phyloP scores from a whole-genome alignment of 345 rosid genomes.

The Carallia pectinifolia region DNA sequence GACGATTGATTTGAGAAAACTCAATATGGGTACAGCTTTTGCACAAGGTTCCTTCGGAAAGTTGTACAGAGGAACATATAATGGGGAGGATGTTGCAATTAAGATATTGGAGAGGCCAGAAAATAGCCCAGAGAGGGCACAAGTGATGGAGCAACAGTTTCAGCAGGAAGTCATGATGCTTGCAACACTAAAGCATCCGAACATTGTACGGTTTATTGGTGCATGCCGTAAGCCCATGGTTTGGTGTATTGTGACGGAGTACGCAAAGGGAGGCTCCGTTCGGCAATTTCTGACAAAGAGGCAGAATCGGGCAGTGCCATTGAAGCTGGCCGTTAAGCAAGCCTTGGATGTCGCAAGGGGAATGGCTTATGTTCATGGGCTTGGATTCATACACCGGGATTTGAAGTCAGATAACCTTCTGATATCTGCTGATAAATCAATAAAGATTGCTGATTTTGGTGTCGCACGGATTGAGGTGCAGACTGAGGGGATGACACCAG shows the following conservation, averaged over 20 bases:
- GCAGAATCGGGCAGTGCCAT: constrained; percentile 27
- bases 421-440: constrained; percentile 27
- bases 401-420: constrained; percentile 32
- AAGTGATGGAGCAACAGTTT: constrained; percentile 35
- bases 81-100: constrained; percentile 35
- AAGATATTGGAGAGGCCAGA: constrained; percentile 34
- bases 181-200: constrained; percentile 27
- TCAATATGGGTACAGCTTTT: constrained; percentile 33
- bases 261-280: constrained; percentile 36
- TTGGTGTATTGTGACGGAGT: constrained; percentile 35
- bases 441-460: constrained; percentile 35
- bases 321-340: constrained; percentile 37
- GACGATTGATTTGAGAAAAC: constrained; percentile 33
- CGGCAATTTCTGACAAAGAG: constrained; percentile 23
- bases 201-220: constrained; percentile 32
- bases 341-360: constrained; percentile 34
- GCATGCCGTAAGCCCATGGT: constrained; percentile 32
- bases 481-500: constrained; percentile 39
- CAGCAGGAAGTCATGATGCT: constrained; percentile 36
- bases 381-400: constrained; percentile 29
- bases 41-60: constrained; percentile 35
- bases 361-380: constrained; percentile 32
- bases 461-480: constrained; percentile 38
- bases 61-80: constrained; percentile 31
- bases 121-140: constrained; percentile 28